Base-by-base conservation (phyloP, 805 yeast species). In the Sugiyamaella chiloensis region DNA sequence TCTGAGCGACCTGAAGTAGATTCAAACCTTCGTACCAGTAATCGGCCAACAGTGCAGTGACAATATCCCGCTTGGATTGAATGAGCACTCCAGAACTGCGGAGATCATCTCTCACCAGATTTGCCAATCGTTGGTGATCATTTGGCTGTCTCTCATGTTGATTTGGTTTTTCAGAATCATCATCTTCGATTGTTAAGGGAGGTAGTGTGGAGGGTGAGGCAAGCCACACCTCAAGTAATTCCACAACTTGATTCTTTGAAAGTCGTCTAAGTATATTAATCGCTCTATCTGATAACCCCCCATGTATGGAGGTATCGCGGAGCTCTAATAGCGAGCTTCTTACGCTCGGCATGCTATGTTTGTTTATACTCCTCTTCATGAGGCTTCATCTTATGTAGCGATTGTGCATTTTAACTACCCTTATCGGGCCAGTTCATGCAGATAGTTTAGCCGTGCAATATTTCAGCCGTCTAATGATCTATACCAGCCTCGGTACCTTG, bases 1-100 rank as follows among this genome's bases (percentile, higher is more conserved):
- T 65, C 51, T 84, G 88, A 0, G 93, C 82, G 34, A 81, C 59
- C 59, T 86, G 95, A 14, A 80, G 68, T 1, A 82, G 64, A 54
- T 81, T 83, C 36, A 83, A 60, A 0, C 88, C 88, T 4, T 63
- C 56, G 1, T 73, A 65, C 76, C 86, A 83, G 54, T 68, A 74
- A 11, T 75, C 74, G 32, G 62, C 20, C 69, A 6, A 78, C 50
- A n/a, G 80, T 66, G 29, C 63, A 60, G 48, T 79, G 80, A 4
- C 80, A 65, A 20, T 36, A 31, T 17, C 35, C 24, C 9, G 17
- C 14, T 43, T 46, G 30, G 24, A n/a, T 32, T 37, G 5, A 19
- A 26, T 31, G 12, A 26, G 3, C 31, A 24, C 27, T 42, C 24
- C 40, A 4, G 44, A 16, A 8, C 44, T 37, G 21, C 31, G 9